Conservation (phyloP, 2,329 filamentous ascomycete species). For the Fusarium mangiferae region DNA sequence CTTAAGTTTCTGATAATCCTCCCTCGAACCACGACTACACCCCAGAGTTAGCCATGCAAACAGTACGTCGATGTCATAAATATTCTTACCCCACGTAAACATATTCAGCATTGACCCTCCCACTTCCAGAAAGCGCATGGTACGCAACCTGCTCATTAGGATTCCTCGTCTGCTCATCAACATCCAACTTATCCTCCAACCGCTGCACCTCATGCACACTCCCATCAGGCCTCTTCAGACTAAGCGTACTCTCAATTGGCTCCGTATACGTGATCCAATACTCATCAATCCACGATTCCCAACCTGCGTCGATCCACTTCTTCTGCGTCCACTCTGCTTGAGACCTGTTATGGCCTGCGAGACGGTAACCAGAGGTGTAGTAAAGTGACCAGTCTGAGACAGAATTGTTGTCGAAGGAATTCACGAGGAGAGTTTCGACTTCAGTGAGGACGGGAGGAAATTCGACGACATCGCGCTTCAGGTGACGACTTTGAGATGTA, state of each 20-base stretch:
- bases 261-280: constrained; percentile 38
- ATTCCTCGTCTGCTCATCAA: constrained; percentile 24
- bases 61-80: rapidly evolving
- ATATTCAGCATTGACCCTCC: constrained; percentile 18
- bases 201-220: constrained; percentile 20
- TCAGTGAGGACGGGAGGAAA: constrained; percentile 12
- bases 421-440: constrained; percentile 10
- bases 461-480: constrained; percentile 12
- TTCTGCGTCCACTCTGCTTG: constrained; percentile 36
- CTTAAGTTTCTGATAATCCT: constrained; percentile 16
- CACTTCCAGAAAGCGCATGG: constrained; percentile 13
- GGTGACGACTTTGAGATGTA: not conserved
- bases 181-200: constrained; percentile 26
- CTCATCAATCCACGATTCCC: constrained; percentile 34
- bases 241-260: constrained; percentile 28
- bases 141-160: constrained; percentile 18
- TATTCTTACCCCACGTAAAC: constrained; percentile 24
- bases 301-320: constrained; percentile 30
- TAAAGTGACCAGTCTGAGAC: constrained; percentile 35
- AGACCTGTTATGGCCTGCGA: constrained; percentile 26
- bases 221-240: constrained; percentile 22
- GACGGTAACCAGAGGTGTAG: constrained; percentile 34
- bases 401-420: constrained; percentile 29
- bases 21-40: constrained; percentile 5
- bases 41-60: rapidly evolving